Percentiles rank a stretch among this genome's conserved stretches.
Evolutionary conservation across 768 basidiomycete genomes (phyloP).

Genomic region (Serendipita sp.): DNA sequence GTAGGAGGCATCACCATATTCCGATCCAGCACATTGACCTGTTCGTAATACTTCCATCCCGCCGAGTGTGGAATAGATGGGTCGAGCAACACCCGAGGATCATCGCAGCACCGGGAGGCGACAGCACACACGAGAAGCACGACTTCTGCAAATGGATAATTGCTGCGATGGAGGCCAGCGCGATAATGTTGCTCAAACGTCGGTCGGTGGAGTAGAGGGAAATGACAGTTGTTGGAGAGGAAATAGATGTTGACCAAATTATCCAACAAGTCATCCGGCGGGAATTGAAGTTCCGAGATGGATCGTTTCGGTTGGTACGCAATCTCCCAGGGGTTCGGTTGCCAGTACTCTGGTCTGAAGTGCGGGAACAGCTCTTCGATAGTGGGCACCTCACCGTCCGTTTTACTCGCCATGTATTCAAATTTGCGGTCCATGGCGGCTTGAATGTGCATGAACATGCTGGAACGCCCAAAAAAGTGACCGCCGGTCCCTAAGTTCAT

Average conservation of each 20-base stretch:
- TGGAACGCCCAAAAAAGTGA: slow-evolving; percentile 39
- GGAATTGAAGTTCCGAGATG: slow-evolving; percentile 28
- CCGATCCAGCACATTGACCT: slow-evolving; percentile 46
- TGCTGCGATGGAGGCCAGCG: slow-evolving; percentile 33
- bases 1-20: slow-evolving; percentile 39
- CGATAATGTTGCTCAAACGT: slow-evolving; percentile 40
- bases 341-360: slow-evolving; percentile 28
- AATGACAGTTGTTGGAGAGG: slow-evolving; percentile 32
- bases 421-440: slow-evolving; percentile 44
- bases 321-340: slow-evolving; percentile 11
- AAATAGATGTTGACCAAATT: slow-evolving; percentile 54
- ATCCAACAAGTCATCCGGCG: slow-evolving; percentile 41
- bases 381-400: background rate
- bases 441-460: slow-evolving; percentile 35
- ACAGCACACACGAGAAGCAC: slow-evolving; percentile 60
- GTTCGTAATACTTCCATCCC: slow-evolving; percentile 48
- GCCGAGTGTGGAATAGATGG: slow-evolving; percentile 33
- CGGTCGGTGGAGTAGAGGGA: slow-evolving; percentile 59
- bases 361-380: slow-evolving; percentile 17
- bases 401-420: slow-evolving; percentile 46
- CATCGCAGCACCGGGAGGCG: slow-evolving; percentile 41
- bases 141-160: slow-evolving; percentile 38
- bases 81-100: slow-evolving; percentile 35
- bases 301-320: slow-evolving; percentile 10
- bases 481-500: slow-evolving; percentile 13